phyloP scores from a whole-genome alignment of 2,329 filamentous ascomycete species.

The Aspergillus awamori region DNA sequence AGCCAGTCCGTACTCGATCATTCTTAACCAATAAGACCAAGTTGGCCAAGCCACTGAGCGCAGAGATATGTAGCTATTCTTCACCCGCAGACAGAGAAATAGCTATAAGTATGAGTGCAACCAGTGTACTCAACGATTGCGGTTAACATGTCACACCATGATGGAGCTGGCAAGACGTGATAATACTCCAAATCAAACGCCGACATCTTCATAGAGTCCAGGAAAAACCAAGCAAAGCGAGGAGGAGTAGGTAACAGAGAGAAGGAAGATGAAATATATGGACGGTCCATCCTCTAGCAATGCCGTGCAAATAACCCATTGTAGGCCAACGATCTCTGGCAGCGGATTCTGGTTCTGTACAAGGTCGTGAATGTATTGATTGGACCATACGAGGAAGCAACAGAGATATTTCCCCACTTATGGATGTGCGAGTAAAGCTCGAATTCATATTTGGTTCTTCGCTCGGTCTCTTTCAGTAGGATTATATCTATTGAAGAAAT shows the following conservation, averaged over 20 bases:
- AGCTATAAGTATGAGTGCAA: not conserved
- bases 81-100: not conserved
- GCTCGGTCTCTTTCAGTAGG: slow-evolving; percentile 52
- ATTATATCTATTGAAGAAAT: slow-evolving; percentile 46
- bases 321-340: not conserved
- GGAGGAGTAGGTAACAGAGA: not conserved
- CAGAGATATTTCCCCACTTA: not conserved
- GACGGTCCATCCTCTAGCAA: not conserved
- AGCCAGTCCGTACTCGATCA: no score
- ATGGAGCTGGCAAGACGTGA: not conserved
- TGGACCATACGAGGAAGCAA: not conserved
- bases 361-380: not conserved
- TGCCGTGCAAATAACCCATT: not conserved
- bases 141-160: not conserved
- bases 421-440: not conserved
- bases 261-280: not conserved
- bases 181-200: not conserved
- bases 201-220: not conserved
- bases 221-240: not conserved
- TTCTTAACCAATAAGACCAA: not conserved
- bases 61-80: not conserved
- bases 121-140: not conserved
- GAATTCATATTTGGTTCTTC: slow-evolving; percentile 35
- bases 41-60: not conserved
- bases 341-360: not conserved